Evolutionary conservation across 1,284 basidiomycete genomes (phyloP), one percentile per base, ranked within the genome.

Genomic region (Malassezia japonica): DNA sequence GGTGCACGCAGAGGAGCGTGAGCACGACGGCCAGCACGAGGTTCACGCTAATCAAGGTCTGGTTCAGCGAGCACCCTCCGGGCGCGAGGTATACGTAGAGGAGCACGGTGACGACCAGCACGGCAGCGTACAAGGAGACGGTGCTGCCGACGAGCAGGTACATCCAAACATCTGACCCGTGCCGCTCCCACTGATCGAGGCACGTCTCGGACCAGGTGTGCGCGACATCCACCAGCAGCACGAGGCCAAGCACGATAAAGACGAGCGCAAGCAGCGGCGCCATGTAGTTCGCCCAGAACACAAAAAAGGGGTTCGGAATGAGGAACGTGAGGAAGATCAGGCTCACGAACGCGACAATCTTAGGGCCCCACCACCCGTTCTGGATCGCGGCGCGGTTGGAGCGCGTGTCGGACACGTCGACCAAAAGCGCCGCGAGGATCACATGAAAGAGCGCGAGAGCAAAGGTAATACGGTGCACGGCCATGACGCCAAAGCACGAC

Each of bases 321-420:
- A 92, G 83, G 79, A 98, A 99, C 5, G 84, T 85, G 23, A 86
- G 74, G 38, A 80, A 76, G 53, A 92, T 76, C 46, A 92, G 79
- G 49, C 85, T 63, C 23, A 90, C 66, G 87, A 87, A 91, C 5
- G 85, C 77, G 40, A 95, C 77, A 29, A 89, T 82, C 73, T 99
- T 99, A 12, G 90, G 91, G 29, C 92, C 92, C 92, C 92, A 99
- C 91, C 91, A 99, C 2, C 92, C 92, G 72, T 99, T 99, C 78
- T 99, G 92, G 53, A 99, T 83, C 10, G 88, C 83, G 1, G 92
- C 87, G 18, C 92, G 82, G 73, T 87, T 90, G 55, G 89, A 83
- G 54, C 84, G 82, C 5, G 94, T 95, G 67, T 91, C 85, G 62
- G 82, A 81, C 6, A 98, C 86, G 23, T 88, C 88, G 55, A 95